These are phyloP conservation scores for Collybia sordida DNA, from an alignment of 768 basidiomycete genomes.

Conservation along the genomic window DNA sequence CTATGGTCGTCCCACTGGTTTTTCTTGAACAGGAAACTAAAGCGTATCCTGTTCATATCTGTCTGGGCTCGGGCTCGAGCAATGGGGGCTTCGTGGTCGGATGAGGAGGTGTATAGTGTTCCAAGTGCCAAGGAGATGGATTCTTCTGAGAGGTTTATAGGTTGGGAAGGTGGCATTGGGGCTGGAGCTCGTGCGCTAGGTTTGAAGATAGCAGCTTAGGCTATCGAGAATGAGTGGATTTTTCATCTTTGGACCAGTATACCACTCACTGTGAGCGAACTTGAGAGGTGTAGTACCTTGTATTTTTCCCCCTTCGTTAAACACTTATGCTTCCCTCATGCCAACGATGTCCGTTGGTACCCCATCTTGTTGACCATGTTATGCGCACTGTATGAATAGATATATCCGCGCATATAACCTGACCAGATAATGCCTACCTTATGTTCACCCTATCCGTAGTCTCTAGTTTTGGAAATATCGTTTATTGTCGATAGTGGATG, in stretches of 20 bases:
- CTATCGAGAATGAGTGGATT: slow-evolving; percentile 6
- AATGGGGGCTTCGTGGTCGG: slow-evolving; percentile 49
- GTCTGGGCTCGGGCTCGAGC: slow-evolving; percentile 84
- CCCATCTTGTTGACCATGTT: too few species aligned
- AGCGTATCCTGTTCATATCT: slow-evolving; percentile 89
- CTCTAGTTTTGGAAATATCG: too few species aligned
- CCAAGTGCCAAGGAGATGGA: slow-evolving; percentile 31
- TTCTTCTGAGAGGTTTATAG: slow-evolving; percentile 62
- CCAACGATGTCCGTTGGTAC: too few species aligned
- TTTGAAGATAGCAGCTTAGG: slow-evolving; percentile 29
- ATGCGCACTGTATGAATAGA: too few species aligned
- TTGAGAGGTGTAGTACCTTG: too few species aligned
- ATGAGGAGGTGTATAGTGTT: slow-evolving; percentile 43
- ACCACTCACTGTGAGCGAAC: not conserved
- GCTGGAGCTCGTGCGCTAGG: slow-evolving; percentile 85
- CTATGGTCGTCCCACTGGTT: slow-evolving; percentile 98
- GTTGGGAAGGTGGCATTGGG: slow-evolving; percentile 77
- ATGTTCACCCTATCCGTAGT: too few species aligned
- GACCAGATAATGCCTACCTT: too few species aligned
- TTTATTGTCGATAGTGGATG: too few species aligned
- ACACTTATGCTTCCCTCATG: too few species aligned
- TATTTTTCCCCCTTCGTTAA: too few species aligned
- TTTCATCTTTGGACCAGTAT: not conserved
- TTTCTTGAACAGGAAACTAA: slow-evolving; percentile 90
- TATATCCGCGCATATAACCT: too few species aligned